These are phyloP conservation scores for Xylaria sp. DNA, from an alignment of 2,329 filamentous ascomycete genomes.

Conservation along the genomic window DNA sequence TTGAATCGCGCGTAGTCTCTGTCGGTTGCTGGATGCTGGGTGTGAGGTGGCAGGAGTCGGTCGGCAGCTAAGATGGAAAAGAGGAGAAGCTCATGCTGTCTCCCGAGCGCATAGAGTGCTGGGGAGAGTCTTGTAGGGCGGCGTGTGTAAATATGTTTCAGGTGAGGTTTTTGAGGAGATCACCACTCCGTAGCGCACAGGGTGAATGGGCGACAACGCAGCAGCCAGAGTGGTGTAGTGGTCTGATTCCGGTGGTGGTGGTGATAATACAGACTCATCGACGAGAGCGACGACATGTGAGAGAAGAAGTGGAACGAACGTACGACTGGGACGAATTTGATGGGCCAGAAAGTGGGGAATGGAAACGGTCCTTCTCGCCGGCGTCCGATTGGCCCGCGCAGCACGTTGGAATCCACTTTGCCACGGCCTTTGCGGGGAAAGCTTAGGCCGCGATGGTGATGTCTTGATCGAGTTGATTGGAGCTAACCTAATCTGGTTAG, in stretches of 20 bases:
- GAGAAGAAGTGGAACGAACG: conserved; percentile 30
- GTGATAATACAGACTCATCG: background rate
- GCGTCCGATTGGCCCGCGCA: conserved; percentile 32
- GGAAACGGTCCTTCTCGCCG: conserved; percentile 14
- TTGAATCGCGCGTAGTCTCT: background rate
- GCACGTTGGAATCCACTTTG: background rate
- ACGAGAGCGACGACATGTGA: conserved; percentile 23
- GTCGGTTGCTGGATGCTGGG: conserved; percentile 2
- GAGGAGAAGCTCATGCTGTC: conserved; percentile 28
- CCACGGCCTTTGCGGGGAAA: conserved; percentile 37
- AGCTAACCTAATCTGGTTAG: background rate
- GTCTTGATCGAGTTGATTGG: background rate
- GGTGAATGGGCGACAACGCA: conserved; percentile 24
- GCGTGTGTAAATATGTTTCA: conserved; percentile 26
- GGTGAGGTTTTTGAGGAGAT: conserved; percentile 41
- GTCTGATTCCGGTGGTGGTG: conserved; percentile 30
- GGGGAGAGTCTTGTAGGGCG: background rate
- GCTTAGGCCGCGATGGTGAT: conserved; percentile 14
- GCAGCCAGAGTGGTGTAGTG: conserved; percentile 27
- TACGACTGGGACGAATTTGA: conserved; percentile 35
- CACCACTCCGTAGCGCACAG: conserved; percentile 39
- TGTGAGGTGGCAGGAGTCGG: background rate
- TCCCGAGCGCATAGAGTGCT: background rate
- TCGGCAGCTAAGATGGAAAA: conserved; percentile 10
- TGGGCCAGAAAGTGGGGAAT: conserved; percentile 16